Conservation (phyloP, 345 rosid species). For the Eutrema heterophyllum region DNA sequence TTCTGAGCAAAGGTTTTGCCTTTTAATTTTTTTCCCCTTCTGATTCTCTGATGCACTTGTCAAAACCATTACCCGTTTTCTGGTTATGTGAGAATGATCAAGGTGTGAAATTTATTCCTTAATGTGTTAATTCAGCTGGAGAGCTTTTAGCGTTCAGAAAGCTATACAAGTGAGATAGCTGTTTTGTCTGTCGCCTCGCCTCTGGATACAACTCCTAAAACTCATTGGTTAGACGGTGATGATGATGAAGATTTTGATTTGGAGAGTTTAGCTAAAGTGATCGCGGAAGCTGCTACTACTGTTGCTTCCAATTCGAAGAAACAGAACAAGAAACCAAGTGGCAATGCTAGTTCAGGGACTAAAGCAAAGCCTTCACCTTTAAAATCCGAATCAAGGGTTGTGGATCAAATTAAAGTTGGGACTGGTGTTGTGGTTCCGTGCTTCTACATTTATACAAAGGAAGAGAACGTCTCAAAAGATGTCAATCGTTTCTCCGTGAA, state of each 20-base stretch:
- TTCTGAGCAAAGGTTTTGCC: conserved; percentile 52
- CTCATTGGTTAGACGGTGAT: conserved; percentile 52
- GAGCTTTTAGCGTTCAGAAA: conserved; percentile 74
- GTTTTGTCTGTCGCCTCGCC: conserved; percentile 15
- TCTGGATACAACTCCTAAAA: conserved; percentile 38
- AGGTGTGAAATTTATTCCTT: neutral
- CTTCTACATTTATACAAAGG: conserved; percentile 68
- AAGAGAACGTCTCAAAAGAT: conserved; percentile 38
- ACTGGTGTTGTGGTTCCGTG: conserved; percentile 68
- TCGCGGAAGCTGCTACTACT: conserved; percentile 49
- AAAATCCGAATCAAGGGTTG: conserved; percentile 14
- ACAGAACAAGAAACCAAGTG: conserved; percentile 17
- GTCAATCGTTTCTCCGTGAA: conserved; percentile 37
- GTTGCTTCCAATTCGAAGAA: conserved; percentile 51
- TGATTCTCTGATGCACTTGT: neutral
- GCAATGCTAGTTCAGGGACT: conserved; percentile 23
- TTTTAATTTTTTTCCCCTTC: neutral
- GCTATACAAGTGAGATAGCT: neutral
- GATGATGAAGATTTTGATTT: conserved; percentile 69
- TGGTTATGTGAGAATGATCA: neutral
- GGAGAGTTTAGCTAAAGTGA: conserved; percentile 56
- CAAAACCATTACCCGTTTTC: neutral
- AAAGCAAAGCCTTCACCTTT: conserved; percentile 26
- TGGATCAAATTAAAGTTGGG: conserved; percentile 16
- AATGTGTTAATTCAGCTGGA: conserved; percentile 52